Percentiles rank a stretch among this genome's conserved stretches.
Evolutionary conservation across 305 asterid genomes (phyloP).

Genomic region (Fraxinus angustifolia): DNA sequence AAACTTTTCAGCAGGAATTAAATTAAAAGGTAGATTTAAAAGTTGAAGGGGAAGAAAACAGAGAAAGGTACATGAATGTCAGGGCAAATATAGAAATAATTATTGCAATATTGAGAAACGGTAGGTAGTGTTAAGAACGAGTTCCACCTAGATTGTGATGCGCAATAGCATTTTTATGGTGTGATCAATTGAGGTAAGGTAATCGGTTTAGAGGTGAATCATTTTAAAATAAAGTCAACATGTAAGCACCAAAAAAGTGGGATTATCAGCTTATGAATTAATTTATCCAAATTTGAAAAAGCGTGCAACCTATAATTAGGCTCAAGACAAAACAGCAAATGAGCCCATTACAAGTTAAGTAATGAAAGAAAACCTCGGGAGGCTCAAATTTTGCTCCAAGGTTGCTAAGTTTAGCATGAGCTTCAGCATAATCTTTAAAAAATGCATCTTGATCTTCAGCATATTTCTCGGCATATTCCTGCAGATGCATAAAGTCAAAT

Average conservation of each 20-base stretch:
- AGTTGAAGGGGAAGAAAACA: neutral
- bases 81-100: neutral
- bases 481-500: conserved; percentile 6
- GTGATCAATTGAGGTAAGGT: neutral
- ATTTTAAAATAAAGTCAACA: neutral
- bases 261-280: neutral
- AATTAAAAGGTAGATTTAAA: neutral
- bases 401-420: conserved; percentile 96
- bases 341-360: neutral
- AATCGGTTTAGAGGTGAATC: neutral
- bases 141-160: neutral
- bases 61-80: neutral
- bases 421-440: conserved; percentile 84
- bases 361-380: conserved; percentile 54
- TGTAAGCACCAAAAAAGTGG: neutral
- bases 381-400: conserved; percentile 96
- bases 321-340: neutral
- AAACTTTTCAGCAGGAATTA: neutral
- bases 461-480: conserved; percentile 92
- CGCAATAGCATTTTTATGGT: neutral
- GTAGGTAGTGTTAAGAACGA: neutral
- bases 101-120: neutral
- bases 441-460: conserved; percentile 82
- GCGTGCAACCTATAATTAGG: neutral
- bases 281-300: neutral